A percentile compares a stretch with the other conserved stretches of the same genome.
Conservation (phyloP, 768 basidiomycete genomes). For the Russula griseocarnosa region DNA sequence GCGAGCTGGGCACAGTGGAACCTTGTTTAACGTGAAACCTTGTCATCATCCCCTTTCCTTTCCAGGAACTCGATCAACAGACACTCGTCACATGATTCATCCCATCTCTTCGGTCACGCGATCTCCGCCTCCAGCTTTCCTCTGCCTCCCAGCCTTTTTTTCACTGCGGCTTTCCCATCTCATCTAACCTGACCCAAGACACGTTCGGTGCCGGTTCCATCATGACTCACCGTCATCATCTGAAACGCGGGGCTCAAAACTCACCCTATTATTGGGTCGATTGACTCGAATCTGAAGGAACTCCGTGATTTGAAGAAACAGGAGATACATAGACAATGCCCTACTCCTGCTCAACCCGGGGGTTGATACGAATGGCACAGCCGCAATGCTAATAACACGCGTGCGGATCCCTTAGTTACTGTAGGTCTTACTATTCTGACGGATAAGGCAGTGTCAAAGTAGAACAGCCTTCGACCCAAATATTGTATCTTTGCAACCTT, state of each 20-base stretch:
- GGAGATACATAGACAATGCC: not conserved
- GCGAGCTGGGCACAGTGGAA: conserved; percentile 18
- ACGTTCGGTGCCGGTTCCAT: not conserved
- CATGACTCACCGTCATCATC: not conserved
- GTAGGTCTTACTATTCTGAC: not conserved
- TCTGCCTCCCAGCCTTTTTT: too few species aligned
- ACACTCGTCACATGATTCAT: conserved; percentile 13
- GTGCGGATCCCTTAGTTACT: not conserved
- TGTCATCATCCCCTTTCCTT: conserved; percentile 13
- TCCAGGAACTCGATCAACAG: conserved; percentile 17
- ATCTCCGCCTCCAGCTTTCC: not conserved
- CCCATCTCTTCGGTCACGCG: not conserved
- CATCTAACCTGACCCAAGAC: not conserved
- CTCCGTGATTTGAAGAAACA: not conserved
- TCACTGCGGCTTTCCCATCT: not conserved
- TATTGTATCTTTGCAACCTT: not conserved
- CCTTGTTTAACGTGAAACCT: conserved; percentile 29
- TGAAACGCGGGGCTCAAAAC: not conserved
- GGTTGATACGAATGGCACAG: conserved; percentile 2
- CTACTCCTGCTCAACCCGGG: not conserved
- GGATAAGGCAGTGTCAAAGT: conserved; percentile 15
- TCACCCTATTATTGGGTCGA: not conserved
- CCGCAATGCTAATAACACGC: not conserved
- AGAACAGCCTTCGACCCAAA: conserved; percentile 20
- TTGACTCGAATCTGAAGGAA: conserved; percentile 1